A percentile compares a stretch with the other conserved stretches of the same genome.
Evolutionary conservation across 1,284 basidiomycete genomes (phyloP).

Genomic region (Porogramme epimiltina): DNA sequence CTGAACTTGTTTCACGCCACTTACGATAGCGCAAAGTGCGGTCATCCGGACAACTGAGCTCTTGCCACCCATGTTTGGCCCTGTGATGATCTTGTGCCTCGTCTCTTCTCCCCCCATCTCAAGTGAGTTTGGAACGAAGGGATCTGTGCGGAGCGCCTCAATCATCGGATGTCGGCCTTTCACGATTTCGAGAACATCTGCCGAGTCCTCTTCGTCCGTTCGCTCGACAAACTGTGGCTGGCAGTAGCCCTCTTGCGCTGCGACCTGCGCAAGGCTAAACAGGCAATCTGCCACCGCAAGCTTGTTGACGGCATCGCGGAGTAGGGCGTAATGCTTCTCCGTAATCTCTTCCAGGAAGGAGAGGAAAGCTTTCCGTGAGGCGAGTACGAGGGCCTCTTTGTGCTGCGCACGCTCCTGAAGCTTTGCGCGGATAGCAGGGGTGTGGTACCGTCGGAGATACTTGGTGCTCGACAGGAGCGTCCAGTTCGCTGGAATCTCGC

Average conservation of each 20-base stretch:
- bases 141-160: conserved; percentile 73
- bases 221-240: conserved; percentile 61
- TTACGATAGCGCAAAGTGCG: conserved; percentile 70
- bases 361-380: conserved; percentile 66
- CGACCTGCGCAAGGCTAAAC: conserved; percentile 68
- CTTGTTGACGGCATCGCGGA: conserved; percentile 77
- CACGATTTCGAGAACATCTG: conserved; percentile 63
- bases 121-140: conserved; percentile 80
- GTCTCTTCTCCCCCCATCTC: conserved; percentile 55
- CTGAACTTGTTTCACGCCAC: too few species aligned
- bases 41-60: conserved; percentile 78
- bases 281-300: conserved; percentile 84
- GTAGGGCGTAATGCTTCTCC: conserved; percentile 62
- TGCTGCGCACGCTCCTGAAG: conserved; percentile 77
- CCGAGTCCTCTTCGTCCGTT: conserved; percentile 17
- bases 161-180: conserved; percentile 84
- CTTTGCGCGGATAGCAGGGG: conserved; percentile 71
- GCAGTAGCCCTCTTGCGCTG: conserved; percentile 75
- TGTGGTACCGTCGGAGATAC: conserved; percentile 76
- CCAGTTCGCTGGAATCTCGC: conserved; percentile 80
- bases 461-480: conserved; percentile 82
- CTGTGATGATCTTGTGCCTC: conserved; percentile 78
- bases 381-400: conserved; percentile 74
- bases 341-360: conserved; percentile 74
- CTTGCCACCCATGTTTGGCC: conserved; percentile 83